These are phyloP conservation scores for Chlorella sorokiniana DNA, from an alignment of 139 green algal genomes.

Conservation along the genomic window DNA sequence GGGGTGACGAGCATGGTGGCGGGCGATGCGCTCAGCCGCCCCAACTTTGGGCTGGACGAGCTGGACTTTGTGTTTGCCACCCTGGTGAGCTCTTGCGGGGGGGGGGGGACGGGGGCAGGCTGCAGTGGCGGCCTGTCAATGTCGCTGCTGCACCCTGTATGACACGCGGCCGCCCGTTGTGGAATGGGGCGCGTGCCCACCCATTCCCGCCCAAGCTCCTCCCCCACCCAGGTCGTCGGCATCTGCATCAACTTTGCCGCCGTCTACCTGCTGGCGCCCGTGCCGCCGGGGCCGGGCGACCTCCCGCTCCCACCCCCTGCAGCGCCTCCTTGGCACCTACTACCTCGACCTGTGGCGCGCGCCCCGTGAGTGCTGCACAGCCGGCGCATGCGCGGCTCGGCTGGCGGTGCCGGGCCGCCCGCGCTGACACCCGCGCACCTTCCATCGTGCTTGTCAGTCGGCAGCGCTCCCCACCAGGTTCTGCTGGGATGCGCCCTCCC, in stretches of 20 bases:
- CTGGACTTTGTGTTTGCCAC: constrained; percentile 98
- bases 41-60: constrained; percentile 95
- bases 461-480: too few relatives aligned
- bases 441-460: too few relatives aligned
- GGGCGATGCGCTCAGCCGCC: constrained; percentile 90
- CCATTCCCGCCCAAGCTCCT: neutral
- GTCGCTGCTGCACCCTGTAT: too few relatives aligned
- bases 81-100: constrained; percentile 61
- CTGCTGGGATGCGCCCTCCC: too few relatives aligned
- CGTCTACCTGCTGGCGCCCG: constrained; percentile 92
- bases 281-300: constrained; percentile 44
- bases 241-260: constrained; percentile 97
- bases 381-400: too few relatives aligned
- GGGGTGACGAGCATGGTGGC: constrained; percentile 89
- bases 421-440: too few relatives aligned
- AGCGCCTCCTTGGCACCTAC: constrained; percentile 66
- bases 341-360: constrained; percentile 72
- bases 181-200: too few relatives aligned
- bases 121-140: too few relatives aligned
- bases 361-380: constrained; percentile 56
- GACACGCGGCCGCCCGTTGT: too few relatives aligned
- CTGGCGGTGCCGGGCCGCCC: too few relatives aligned
- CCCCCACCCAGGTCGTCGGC: constrained; percentile 64
- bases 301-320: constrained; percentile 44
- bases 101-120: too few relatives aligned